phyloP scores from a whole-genome alignment of 306 rosid genomes.

The Hippophae tibetana region DNA sequence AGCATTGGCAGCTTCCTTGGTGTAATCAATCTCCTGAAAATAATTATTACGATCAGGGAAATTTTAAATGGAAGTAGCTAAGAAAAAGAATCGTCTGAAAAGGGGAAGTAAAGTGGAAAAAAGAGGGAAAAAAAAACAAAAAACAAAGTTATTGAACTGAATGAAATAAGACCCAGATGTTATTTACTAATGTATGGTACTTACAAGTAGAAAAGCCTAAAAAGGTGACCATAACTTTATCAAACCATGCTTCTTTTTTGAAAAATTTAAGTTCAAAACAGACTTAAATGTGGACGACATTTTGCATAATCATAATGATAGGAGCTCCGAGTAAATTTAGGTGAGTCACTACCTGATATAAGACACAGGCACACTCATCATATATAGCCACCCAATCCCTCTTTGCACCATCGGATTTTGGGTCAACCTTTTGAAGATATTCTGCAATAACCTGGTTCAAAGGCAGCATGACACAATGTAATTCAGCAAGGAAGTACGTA shows the following conservation, averaged over 20 bases:
- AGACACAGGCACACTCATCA: constrained; percentile 92
- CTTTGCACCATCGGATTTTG: constrained; percentile 98
- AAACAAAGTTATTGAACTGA: too few relatives aligned
- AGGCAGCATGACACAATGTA: neutral
- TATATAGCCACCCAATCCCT: constrained; percentile 99
- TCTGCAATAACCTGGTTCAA: constrained; percentile 83
- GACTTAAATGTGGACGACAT: too few relatives aligned
- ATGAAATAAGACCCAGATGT: too few relatives aligned
- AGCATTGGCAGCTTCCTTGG: constrained; percentile 94
- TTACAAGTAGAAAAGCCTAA: too few relatives aligned
- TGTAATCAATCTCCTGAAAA: constrained; percentile 97
- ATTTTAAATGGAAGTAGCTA: neutral
- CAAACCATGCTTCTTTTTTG: neutral
- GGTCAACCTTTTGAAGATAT: constrained; percentile 92
- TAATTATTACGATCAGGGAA: neutral
- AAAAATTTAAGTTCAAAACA: neutral
- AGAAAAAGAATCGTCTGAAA: neutral
- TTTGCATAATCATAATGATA: neutral
- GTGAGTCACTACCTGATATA: constrained; percentile 63
- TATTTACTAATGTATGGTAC: too few relatives aligned
- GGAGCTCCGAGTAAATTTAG: constrained; percentile 4
- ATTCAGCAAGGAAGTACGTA: constrained; percentile 4
- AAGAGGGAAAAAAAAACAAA: too few relatives aligned
- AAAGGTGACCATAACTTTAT: neutral
- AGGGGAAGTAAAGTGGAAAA: too few relatives aligned